phyloP scores from a whole-genome alignment of 1,284 basidiomycete genomes.

The Polyporus tsugae region DNA sequence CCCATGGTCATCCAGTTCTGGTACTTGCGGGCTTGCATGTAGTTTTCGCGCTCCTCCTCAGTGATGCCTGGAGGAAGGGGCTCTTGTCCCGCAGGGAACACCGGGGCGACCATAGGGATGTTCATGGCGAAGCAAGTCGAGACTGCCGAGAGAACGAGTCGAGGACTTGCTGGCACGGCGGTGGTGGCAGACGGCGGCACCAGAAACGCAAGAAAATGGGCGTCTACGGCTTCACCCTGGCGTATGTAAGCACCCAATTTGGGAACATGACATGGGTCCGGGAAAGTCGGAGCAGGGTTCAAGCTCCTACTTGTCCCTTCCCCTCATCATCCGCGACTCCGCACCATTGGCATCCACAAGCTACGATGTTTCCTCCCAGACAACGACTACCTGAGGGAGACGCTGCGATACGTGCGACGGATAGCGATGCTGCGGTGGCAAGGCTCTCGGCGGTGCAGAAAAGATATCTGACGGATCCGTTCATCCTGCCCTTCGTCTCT shows the following conservation, averaged over 20 bases:
- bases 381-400: conserved; percentile 50
- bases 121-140: conserved; percentile 26
- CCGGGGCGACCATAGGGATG: conserved; percentile 49
- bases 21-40: conserved; percentile 79
- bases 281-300: background rate
- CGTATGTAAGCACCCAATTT: background rate
- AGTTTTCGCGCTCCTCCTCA: conserved; percentile 79
- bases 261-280: background rate
- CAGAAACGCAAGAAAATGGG: background rate
- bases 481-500: conserved; percentile 68
- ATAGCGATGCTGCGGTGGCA: conserved; percentile 78
- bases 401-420: conserved; percentile 73
- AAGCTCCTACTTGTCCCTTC: no score
- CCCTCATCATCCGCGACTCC: background rate
- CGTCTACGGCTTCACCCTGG: background rate
- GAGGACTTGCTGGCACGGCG: conserved; percentile 1
- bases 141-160: background rate
- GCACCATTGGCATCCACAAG: background rate
- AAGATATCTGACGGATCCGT: conserved; percentile 81
- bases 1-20: conserved; percentile 72
- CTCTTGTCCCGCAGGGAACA: conserved; percentile 71
- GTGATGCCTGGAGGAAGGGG: conserved; percentile 84
- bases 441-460: conserved; percentile 83
- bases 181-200: background rate
- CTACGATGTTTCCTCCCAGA: conserved; percentile 29